Conservation (phyloP, 345 rosid species). For the Theobroma cacao region DNA sequence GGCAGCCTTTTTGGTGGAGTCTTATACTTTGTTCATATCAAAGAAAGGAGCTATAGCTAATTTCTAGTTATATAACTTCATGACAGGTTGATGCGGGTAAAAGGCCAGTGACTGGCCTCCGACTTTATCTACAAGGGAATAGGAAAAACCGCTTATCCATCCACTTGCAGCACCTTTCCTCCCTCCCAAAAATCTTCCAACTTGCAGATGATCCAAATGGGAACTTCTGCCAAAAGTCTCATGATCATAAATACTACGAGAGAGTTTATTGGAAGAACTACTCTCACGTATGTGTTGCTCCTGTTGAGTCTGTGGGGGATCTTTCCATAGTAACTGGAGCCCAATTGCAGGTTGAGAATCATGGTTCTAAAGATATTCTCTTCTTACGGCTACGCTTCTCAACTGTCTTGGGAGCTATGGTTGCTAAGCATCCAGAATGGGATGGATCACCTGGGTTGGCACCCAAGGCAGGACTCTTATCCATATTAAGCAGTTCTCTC, state of each 20-base stretch:
- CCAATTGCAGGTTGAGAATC: conserved; percentile 69
- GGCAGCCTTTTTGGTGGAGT: too few relatives aligned
- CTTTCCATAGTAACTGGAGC: conserved; percentile 83
- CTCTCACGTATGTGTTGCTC: conserved; percentile 89
- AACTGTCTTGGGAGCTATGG: conserved; percentile 50
- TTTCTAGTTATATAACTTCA: too few relatives aligned
- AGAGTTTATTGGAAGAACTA: conserved; percentile 89
- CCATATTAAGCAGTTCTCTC: conserved; percentile 17
- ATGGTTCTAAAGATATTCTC: conserved; percentile 77
- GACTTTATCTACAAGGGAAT: conserved; percentile 91
- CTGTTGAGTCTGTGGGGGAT: conserved; percentile 70
- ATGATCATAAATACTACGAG: conserved; percentile 67
- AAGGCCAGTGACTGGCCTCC: conserved; percentile 88
- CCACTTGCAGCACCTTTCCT: conserved; percentile 89
- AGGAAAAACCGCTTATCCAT: conserved; percentile 78
- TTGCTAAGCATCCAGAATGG: conserved; percentile 67
- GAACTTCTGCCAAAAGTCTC: conserved; percentile 39
- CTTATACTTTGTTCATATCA: too few relatives aligned
- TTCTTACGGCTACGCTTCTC: conserved; percentile 78
- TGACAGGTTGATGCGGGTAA: conserved; percentile 86
- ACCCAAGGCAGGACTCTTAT: conserved; percentile 78
- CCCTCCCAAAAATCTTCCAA: conserved; percentile 77
- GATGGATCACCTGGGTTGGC: conserved; percentile 79
- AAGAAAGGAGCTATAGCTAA: too few relatives aligned
- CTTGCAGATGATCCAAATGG: conserved; percentile 59